phyloP scores from a whole-genome alignment of 2,329 filamentous ascomycete species.

The Xylariaceae sp. region DNA sequence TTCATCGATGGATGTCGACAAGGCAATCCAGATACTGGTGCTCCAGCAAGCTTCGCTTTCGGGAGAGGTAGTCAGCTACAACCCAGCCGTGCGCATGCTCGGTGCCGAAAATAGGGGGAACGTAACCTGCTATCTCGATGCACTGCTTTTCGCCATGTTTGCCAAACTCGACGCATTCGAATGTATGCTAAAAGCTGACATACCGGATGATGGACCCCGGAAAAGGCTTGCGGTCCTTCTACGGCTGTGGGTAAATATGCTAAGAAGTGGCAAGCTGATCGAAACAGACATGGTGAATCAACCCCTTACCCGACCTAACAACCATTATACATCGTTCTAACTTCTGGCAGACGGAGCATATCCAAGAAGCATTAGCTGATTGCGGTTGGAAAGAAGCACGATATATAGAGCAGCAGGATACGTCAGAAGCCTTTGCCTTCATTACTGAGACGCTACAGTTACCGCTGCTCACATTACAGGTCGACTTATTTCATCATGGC shows the following conservation, averaged over 20 bases:
- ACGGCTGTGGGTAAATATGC: constrained; percentile 90
- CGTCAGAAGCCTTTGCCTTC: constrained; percentile 93
- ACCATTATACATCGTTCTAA: constrained; percentile 35
- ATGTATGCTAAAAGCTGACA: constrained; percentile 83
- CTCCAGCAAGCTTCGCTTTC: constrained; percentile 82
- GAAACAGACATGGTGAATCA: constrained; percentile 77
- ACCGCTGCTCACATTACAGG: constrained; percentile 86
- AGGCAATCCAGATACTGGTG: constrained; percentile 77
- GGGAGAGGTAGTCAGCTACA: constrained; percentile 78
- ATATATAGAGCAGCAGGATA: constrained; percentile 84
- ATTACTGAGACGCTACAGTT: constrained; percentile 89
- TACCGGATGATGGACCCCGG: constrained; percentile 69
- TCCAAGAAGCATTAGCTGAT: constrained; percentile 81
- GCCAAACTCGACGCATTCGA: constrained; percentile 89
- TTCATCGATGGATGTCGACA: constrained; percentile 73
- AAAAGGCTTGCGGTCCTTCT: constrained; percentile 79
- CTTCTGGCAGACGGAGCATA: constrained; percentile 70
- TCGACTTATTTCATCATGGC: constrained; percentile 93
- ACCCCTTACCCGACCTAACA: neutral
- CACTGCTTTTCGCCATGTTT: constrained; percentile 95
- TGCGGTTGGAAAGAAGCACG: constrained; percentile 90
- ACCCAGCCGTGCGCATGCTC: constrained; percentile 73
- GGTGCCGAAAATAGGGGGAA: constrained; percentile 85
- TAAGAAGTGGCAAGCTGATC: constrained; percentile 85
- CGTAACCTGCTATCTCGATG: constrained; percentile 95